Evolutionary conservation across 1,284 basidiomycete genomes (phyloP), one percentile per base, ranked within the genome.

Genomic region (Moniliella sp.): DNA sequence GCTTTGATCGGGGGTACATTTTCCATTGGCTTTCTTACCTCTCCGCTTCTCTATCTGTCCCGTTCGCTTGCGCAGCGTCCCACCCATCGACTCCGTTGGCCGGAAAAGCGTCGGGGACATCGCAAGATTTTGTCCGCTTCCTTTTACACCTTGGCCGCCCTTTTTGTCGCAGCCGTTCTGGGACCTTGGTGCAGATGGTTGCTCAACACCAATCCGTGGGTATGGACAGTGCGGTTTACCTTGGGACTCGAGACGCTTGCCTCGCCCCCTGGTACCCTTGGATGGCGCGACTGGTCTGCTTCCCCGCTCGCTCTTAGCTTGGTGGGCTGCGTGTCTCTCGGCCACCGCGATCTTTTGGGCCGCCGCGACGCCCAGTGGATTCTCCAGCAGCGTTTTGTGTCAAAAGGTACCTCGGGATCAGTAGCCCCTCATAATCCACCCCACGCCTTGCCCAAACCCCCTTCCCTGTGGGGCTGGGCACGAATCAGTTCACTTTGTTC

Each of bases 181-280:
- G 88, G 86, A 4, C 67, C 77, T 31, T 99, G 88, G 88, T 74
- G 78, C 5, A 70, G 75, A 27, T 86, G 86, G 82, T 75, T 76
- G 50, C 69, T 99, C 2, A 71, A 72, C 36, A 70, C 81, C 16
- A 72, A 88, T 61, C 86, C 91, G 0, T 93, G 81, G 79, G 47
- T 80, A 1, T 97, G 82, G 80, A 72, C 68, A 4, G 54, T 74
- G 39, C 39, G 46, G 1, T 57, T 54, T 25, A 53, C n/a, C n/a
- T n/a, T n/a, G n/a, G n/a, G n/a, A n/a, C n/a, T n/a, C n/a, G n/a
- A n/a, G n/a, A n/a, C n/a, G n/a, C n/a, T n/a, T n/a, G n/a, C n/a
- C n/a, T n/a, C n/a, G n/a, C n/a, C n/a, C n/a, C n/a, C n/a, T n/a
- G n/a, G n/a, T n/a, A n/a, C n/a, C n/a, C n/a, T n/a, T n/a, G n/a